phyloP scores from a whole-genome alignment of 2,329 filamentous ascomycete genomes.

The Colletotrichum tropicicola region DNA sequence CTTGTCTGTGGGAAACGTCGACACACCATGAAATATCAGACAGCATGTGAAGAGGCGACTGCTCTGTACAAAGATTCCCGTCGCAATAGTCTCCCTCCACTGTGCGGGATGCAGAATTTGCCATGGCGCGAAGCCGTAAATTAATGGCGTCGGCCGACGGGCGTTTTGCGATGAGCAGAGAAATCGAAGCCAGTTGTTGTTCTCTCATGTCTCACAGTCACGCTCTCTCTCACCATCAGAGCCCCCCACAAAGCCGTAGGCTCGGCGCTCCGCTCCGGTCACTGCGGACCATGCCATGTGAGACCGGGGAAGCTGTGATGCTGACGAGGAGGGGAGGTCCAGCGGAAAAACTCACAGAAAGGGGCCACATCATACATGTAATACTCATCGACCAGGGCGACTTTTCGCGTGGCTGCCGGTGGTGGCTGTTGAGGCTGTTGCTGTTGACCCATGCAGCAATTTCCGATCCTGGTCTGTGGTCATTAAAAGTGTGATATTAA shows the following conservation, averaged over 20 bases:
- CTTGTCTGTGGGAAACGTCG: no score
- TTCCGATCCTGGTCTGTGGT: conserved; percentile 24
- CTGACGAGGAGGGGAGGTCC: neutral
- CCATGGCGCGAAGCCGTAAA: neutral
- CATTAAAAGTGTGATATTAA: conserved; percentile 22
- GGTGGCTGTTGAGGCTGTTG: neutral
- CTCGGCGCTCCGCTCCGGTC: conserved; percentile 1
- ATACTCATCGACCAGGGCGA: neutral
- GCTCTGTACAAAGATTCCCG: no score
- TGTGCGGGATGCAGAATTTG: neutral
- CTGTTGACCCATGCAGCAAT: conserved; percentile 10
- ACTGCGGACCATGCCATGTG: neutral
- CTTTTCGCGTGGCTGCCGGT: conserved; percentile 5
- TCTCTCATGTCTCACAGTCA: no score
- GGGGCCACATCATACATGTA: no score
- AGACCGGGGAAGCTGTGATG: neutral
- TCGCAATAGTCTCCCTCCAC: neutral
- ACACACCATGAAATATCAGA: no score
- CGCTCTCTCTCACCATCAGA: no score
- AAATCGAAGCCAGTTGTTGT: no score
- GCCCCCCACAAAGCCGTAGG: neutral
- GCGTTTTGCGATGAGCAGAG: neutral
- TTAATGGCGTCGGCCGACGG: neutral
- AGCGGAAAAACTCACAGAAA: neutral
- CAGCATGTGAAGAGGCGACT: no score